phyloP scores from a whole-genome alignment of 1,284 basidiomycete genomes.

The Puccinia sorghi region DNA sequence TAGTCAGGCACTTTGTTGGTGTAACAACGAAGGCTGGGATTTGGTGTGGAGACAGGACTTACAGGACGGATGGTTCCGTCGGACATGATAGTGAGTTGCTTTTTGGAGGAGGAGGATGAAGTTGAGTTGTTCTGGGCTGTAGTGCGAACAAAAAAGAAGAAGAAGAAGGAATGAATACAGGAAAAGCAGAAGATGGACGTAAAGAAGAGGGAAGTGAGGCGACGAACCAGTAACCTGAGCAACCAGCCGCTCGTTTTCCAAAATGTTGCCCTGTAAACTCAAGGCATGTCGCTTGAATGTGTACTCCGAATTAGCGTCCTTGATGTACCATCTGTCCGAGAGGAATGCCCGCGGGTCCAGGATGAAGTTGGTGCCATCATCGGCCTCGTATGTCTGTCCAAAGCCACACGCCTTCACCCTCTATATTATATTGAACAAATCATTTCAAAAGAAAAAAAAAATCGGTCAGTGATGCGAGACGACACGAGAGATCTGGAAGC shows the following conservation, averaged over 20 bases:
- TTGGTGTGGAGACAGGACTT: neutral
- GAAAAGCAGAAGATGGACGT: neutral
- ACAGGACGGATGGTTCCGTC: slow-evolving; percentile 20
- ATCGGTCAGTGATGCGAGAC: neutral
- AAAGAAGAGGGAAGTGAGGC: neutral
- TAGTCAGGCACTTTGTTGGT: too few relatives aligned
- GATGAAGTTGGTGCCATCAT: slow-evolving; percentile 26
- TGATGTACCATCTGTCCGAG: slow-evolving; percentile 30
- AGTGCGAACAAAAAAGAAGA: neutral
- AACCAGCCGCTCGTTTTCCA: slow-evolving; percentile 21
- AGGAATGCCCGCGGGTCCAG: slow-evolving; percentile 24
- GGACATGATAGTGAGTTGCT: slow-evolving; percentile 3
- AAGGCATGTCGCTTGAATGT: slow-evolving; percentile 18
- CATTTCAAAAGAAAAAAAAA: neutral
- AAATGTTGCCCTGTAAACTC: slow-evolving; percentile 20
- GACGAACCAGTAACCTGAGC: slow-evolving; percentile 16
- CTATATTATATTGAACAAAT: neutral
- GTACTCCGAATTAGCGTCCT: slow-evolving; percentile 6
- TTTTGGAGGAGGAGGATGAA: neutral
- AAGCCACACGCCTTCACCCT: slow-evolving; percentile 8
- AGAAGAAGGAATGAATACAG: neutral
- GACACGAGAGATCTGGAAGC: too few relatives aligned
- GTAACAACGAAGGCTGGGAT: too few relatives aligned
- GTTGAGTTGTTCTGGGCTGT: neutral
- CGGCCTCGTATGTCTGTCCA: slow-evolving; percentile 17